A percentile compares a stretch with the other conserved stretches of the same genome.
Conservation (phyloP, 306 rosid species). For the Medicago ruthenica region DNA sequence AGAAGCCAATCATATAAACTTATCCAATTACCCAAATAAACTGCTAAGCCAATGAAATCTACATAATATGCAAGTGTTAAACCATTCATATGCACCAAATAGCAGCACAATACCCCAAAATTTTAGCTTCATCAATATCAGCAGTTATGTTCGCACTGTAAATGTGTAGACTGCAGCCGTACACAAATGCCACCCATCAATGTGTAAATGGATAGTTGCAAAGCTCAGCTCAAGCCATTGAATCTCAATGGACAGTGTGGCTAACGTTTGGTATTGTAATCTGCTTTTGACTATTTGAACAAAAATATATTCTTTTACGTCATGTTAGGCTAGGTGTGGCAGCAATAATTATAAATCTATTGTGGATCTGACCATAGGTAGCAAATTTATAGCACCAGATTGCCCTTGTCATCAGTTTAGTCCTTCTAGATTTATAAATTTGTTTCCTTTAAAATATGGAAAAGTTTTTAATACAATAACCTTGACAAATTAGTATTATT, state of each 20-base stretch:
- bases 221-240: conserved; percentile 24
- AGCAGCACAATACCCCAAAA: conserved; percentile 4
- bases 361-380: not conserved
- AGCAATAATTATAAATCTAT: not conserved
- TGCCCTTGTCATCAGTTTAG: not conserved
- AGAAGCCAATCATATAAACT: not conserved
- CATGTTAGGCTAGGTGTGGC: not conserved
- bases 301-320: not conserved
- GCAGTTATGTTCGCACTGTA: not conserved
- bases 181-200: not conserved
- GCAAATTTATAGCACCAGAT: not conserved
- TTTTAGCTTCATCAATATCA: not conserved
- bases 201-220: not conserved
- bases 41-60: not conserved
- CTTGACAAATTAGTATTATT: not conserved
- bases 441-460: not conserved
- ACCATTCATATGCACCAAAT: conserved; percentile 9
- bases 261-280: not conserved
- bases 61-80: not conserved
- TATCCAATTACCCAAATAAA: conserved; percentile 2
- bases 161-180: conserved; percentile 26
- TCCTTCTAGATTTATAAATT: conserved; percentile 27
- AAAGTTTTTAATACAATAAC: conserved; percentile 10
- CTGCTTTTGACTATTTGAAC: not conserved
- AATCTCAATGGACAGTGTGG: conserved; percentile 9